These are phyloP conservation scores for Talaromyces sp. DNA, from an alignment of 2,329 filamentous ascomycete genomes.

Conservation along the genomic window DNA sequence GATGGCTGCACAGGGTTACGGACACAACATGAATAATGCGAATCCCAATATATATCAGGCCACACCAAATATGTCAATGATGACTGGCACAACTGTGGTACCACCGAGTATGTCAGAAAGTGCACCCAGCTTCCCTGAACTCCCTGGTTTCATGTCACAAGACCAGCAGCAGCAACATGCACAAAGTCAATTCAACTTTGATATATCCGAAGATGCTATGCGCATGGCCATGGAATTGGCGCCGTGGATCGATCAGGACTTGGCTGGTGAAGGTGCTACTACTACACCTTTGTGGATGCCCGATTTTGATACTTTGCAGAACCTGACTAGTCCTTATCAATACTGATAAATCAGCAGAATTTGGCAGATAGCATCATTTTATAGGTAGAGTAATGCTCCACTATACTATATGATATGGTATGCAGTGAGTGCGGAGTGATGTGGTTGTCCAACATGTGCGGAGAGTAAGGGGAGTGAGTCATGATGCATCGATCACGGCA, in stretches of 20 bases:
- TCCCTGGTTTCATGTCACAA: background rate
- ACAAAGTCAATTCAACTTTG: slow-evolving; percentile 9
- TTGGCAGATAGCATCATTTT: too few species aligned
- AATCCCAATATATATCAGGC: slow-evolving; percentile 7
- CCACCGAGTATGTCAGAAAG: background rate
- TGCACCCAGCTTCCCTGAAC: background rate
- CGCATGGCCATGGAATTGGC: slow-evolving; percentile 39
- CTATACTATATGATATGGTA: background rate
- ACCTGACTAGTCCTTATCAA: slow-evolving; percentile 21
- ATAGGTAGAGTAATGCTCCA: too few species aligned
- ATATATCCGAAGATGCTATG: slow-evolving; percentile 34
- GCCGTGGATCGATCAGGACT: slow-evolving; percentile 40
- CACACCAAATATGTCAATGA: slow-evolving; percentile 6
- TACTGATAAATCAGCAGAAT: slow-evolving; percentile 1
- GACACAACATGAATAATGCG: slow-evolving; percentile 1
- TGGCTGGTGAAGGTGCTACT: slow-evolving; percentile 16
- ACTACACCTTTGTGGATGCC: slow-evolving; percentile 37
- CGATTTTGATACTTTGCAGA: slow-evolving; percentile 37
- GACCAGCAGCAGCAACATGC: slow-evolving; percentile 3
- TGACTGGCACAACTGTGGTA: background rate
- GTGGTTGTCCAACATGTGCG: background rate
- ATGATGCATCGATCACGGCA: background rate
- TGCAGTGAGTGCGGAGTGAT: background rate
- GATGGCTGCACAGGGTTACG: slow-evolving; percentile 36
- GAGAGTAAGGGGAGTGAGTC: background rate